Evolutionary conservation across 176 grass and related monocot genomes (phyloP), one percentile per base, ranked within the genome.

Genomic region (Avena insularis): DNA sequence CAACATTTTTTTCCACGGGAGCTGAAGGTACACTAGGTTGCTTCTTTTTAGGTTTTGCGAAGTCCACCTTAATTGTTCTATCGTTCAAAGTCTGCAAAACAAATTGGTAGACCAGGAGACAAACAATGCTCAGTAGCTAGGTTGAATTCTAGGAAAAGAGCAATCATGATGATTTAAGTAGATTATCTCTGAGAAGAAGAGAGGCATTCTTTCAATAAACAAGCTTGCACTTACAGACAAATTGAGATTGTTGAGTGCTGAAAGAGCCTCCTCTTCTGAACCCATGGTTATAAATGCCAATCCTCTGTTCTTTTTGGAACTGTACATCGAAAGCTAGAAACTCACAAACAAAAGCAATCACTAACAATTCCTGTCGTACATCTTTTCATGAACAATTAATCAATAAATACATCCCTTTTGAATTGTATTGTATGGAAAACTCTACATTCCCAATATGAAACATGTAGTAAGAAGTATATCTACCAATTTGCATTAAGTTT

Each of bases 241-340:
- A 90, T 93, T 85, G 35, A 99, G 85, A 91, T 82, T 85, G 57
- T 80, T 83, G 33, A 93, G 75, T 59, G 94, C 92, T 87, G 80
- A 76, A 74, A 89, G 80, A 57, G 97, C 94, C 49, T 94, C 97
- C 43, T 96, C 89, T 90, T 96, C 94, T 23, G 94, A 94, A 55
- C 77, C 89, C 97, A 99, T 99, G 80, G 87, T 93, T 38, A 99
- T 71, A 91, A 99, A 99, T 84, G 87, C 97, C 86, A 96, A 87
- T 81, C 97, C 97, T 91, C 97, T 90, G 80, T 99, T 99, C 94
- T 84, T 96, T 46, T 29, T 90, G 35, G 91, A 77, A 49, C 80
- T 94, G 83, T 99, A 83, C 97, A 96, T 99, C 56, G 90, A 94
- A 83, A 96, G 84, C 97, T 99, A 87, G 83, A 17, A 85, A 79